phyloP scores from a whole-genome alignment of 352 stramenopile genomes.

The Globisporangium camurandrum region DNA sequence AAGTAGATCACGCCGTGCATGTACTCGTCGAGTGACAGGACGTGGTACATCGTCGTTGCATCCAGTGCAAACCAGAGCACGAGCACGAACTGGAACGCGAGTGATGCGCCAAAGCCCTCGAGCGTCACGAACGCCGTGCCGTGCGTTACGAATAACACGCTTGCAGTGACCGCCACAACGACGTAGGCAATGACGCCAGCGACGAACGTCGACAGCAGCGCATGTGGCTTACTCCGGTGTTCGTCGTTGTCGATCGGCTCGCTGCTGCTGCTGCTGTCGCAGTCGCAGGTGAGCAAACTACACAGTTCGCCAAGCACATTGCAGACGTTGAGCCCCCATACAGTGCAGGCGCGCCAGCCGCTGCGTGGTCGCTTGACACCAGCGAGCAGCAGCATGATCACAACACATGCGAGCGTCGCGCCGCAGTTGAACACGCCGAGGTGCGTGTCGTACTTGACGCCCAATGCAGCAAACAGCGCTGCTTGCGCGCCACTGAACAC shows the following conservation, averaged over 20 bases:
- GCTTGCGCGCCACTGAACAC: slow-evolving; percentile 56
- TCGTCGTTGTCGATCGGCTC: too few relatives aligned
- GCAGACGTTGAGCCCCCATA: too few relatives aligned
- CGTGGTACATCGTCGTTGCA: slow-evolving; percentile 70
- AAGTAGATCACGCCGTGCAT: slow-evolving; percentile 83
- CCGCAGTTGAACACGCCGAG: slow-evolving; percentile 59
- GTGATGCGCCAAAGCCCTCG: slow-evolving; percentile 43
- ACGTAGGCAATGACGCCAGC: slow-evolving; percentile 40
- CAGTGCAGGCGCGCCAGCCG: too few relatives aligned
- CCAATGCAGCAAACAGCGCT: slow-evolving; percentile 47
- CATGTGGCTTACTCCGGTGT: neutral
- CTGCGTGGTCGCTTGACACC: too few relatives aligned
- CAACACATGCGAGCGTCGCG: slow-evolving; percentile 58
- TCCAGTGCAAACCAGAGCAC: slow-evolving; percentile 81
- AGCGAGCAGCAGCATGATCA: slow-evolving; percentile 43
- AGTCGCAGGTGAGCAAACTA: slow-evolving; percentile 40
- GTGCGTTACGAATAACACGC: too few relatives aligned
- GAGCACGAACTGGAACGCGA: slow-evolving; percentile 51
- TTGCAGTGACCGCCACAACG: too few relatives aligned
- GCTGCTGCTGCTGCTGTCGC: slow-evolving; percentile 23
- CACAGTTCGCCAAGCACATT: too few relatives aligned
- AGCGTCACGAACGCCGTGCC: too few relatives aligned
- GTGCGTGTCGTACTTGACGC: slow-evolving; percentile 48
- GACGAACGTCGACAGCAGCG: slow-evolving; percentile 46
- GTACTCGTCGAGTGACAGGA: slow-evolving; percentile 68